These are phyloP conservation scores for Ascochyta rabiei DNA, from an alignment of 2,329 filamentous ascomycete genomes.

Conservation along the genomic window DNA sequence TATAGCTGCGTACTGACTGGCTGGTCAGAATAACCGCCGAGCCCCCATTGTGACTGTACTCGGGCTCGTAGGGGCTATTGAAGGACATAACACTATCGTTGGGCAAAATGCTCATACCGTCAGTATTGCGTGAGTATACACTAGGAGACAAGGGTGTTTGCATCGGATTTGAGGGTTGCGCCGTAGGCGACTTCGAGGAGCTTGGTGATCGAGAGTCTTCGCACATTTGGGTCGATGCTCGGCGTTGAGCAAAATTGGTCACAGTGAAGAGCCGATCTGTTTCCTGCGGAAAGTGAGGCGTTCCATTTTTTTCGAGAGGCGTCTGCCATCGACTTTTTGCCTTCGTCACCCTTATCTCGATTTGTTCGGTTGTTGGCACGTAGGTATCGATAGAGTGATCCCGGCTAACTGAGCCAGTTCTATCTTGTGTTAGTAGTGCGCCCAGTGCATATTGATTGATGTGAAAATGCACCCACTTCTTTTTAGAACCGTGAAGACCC, in stretches of 20 bases:
- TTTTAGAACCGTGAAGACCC: not conserved
- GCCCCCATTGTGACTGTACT: slow-evolving; percentile 25
- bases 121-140: slow-evolving; percentile 53
- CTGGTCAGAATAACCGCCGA: slow-evolving; percentile 54
- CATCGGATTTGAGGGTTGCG: slow-evolving; percentile 6
- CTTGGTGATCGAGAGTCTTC: not conserved
- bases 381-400: not conserved
- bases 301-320: slow-evolving; percentile 45
- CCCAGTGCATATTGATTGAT: not conserved
- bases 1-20: slow-evolving; percentile 52
- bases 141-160: slow-evolving; percentile 52
- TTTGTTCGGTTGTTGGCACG: slow-evolving; percentile 47
- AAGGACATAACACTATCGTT: slow-evolving; percentile 46
- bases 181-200: slow-evolving; percentile 15
- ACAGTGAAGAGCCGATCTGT: slow-evolving; percentile 28
- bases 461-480: not conserved
- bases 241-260: slow-evolving; percentile 11
- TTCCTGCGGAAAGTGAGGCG: slow-evolving; percentile 38
- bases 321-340: slow-evolving; percentile 52
- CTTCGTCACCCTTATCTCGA: slow-evolving; percentile 47
- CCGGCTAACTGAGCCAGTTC: not conserved
- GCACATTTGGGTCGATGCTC: not conserved
- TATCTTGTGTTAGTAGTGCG: not conserved
- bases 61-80: slow-evolving; percentile 9
- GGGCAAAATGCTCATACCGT: slow-evolving; percentile 45